These are phyloP conservation scores for Lathyrus tuberosus DNA, from an alignment of 306 rosid genomes.

Conservation along the genomic window DNA sequence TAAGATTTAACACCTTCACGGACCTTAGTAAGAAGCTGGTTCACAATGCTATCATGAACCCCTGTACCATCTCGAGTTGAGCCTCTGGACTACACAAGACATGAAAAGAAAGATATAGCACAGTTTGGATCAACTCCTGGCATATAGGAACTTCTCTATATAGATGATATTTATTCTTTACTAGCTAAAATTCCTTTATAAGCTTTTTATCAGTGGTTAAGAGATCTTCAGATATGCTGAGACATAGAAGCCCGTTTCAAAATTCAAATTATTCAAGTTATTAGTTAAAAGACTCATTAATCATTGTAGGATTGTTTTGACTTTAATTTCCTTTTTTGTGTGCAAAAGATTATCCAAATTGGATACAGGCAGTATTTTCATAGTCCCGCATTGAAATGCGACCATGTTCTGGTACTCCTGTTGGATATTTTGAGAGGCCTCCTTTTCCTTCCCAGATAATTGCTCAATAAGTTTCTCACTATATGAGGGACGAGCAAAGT, in stretches of 20 bases:
- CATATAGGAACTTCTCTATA: conserved; percentile 2
- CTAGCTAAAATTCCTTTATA: not conserved
- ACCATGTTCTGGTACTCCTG: conserved; percentile 7
- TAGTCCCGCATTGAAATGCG: conserved; percentile 25
- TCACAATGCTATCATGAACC: conserved; percentile 98
- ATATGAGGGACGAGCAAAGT: not conserved
- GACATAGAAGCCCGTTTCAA: conserved; percentile 13
- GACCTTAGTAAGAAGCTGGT: conserved; percentile 98
- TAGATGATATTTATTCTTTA: conserved; percentile 13
- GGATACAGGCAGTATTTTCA: not conserved
- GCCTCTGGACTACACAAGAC: conserved; percentile 80
- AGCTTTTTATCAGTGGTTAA: not conserved
- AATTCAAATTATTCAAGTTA: conserved; percentile 18
- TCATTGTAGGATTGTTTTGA: conserved; percentile 1
- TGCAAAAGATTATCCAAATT: not conserved
- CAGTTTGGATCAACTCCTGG: conserved; percentile 14
- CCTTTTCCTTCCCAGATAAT: conserved; percentile 1
- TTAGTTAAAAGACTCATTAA: conserved; percentile 6
- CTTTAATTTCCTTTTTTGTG: not conserved
- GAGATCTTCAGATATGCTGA: conserved; percentile 6
- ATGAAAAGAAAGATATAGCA: conserved; percentile 32
- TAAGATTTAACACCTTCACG: conserved; percentile 36
- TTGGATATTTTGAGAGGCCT: not conserved
- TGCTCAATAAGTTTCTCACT: not conserved
- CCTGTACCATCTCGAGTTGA: conserved; percentile 98